Percentiles rank a stretch among this genome's conserved stretches.
Conservation (phyloP, 2,329 filamentous ascomycete genomes). For the Pezicula radicicola region DNA sequence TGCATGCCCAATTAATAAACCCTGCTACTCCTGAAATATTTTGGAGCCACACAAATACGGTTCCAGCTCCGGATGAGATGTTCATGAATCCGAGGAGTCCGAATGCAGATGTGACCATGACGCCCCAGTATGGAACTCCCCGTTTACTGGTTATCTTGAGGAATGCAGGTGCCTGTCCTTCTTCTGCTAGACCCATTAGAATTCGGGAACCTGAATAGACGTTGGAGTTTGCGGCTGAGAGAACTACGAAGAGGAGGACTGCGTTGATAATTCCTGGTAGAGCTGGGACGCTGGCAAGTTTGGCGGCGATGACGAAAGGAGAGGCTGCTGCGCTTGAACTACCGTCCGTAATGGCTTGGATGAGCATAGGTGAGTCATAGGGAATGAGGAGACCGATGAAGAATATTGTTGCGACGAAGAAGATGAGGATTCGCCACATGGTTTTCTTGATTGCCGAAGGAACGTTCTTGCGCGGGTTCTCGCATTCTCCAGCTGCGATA, state of each 20-base stretch:
- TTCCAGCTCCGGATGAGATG: constrained; percentile 51
- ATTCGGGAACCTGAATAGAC: constrained; percentile 71
- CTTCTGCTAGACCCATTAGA: constrained; percentile 62
- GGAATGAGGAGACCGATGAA: constrained; percentile 72
- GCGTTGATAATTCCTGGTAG: constrained; percentile 74
- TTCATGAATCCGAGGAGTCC: constrained; percentile 68
- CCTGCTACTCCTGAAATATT: constrained; percentile 68
- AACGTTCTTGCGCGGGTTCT: constrained; percentile 68
- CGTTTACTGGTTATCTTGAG: constrained; percentile 56
- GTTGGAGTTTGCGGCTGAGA: constrained; percentile 76
- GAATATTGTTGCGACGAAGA: constrained; percentile 65
- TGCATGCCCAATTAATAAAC: constrained; percentile 69
- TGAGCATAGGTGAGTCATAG: constrained; percentile 52
- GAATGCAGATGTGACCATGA: constrained; percentile 53
- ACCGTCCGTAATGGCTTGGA: constrained; percentile 30
- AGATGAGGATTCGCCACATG: constrained; percentile 69
- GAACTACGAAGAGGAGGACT: constrained; percentile 72
- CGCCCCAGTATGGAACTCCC: constrained; percentile 62
- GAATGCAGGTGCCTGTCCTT: constrained; percentile 59
- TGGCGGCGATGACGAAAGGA: constrained; percentile 60
- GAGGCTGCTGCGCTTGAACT: constrained; percentile 56
- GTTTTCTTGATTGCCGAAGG: constrained; percentile 71
- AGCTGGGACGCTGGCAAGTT: constrained; percentile 58
- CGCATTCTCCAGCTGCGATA: constrained; percentile 75
- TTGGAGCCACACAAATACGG: constrained; percentile 71